A percentile compares a stretch with the other conserved stretches of the same genome.
Evolutionary conservation across 2,329 filamentous ascomycete genomes (phyloP).

Genomic region (Diaporthe caulivora): DNA sequence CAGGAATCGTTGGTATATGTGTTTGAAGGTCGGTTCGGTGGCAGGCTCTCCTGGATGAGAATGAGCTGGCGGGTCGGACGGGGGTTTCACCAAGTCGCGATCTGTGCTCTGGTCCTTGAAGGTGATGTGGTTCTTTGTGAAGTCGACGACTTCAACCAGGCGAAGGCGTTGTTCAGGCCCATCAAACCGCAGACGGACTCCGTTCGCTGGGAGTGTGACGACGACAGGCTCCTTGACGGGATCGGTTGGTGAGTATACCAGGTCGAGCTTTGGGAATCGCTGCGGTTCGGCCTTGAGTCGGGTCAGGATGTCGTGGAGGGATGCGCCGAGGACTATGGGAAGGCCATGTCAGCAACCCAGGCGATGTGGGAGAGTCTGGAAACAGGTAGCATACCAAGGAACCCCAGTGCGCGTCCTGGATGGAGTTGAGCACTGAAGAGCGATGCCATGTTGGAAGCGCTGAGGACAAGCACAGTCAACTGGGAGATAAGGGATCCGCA

Average conservation of each 20-base stretch:
- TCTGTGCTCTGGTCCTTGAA: constrained; percentile 78
- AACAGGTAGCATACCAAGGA: constrained; percentile 56
- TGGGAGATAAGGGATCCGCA: background rate
- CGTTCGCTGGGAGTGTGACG: constrained; percentile 84
- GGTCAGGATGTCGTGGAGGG: constrained; percentile 89
- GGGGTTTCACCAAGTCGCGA: constrained; percentile 80
- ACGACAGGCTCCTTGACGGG: constrained; percentile 83
- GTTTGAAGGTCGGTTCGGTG: constrained; percentile 81
- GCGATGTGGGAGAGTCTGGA: background rate
- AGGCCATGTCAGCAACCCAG: constrained; percentile 34
- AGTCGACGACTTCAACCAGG: constrained; percentile 91
- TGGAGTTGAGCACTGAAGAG: constrained; percentile 72
- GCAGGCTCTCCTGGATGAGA: constrained; percentile 42
- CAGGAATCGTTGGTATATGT: constrained; percentile 93
- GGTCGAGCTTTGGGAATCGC: constrained; percentile 84
- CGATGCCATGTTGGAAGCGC: constrained; percentile 48
- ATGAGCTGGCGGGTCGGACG: constrained; percentile 49
- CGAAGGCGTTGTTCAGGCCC: constrained; percentile 92
- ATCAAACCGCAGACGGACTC: constrained; percentile 91
- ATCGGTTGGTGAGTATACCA: constrained; percentile 81
- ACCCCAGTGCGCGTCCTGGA: constrained; percentile 76
- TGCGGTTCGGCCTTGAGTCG: constrained; percentile 89
- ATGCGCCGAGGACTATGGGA: constrained; percentile 82
- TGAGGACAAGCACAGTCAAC: background rate
- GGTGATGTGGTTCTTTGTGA: constrained; percentile 84